Percentiles rank a stretch among this genome's conserved stretches.
Conservation (phyloP, 371 early-diverging fungal species). For the Phascolomyces articulosus region DNA sequence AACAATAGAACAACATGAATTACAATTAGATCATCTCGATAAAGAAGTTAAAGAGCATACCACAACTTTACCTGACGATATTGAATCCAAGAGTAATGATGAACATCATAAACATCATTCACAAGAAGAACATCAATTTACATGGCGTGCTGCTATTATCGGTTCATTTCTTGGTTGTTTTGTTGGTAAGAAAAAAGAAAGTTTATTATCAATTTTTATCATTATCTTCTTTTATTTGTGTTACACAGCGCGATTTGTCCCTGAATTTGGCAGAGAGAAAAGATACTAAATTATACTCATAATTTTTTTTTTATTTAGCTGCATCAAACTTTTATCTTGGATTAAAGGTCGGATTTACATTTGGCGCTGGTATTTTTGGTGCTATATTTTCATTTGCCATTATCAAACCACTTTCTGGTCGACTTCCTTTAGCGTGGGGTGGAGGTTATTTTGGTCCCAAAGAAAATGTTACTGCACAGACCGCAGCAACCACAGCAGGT, state of each 20-base stretch:
- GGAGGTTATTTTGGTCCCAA: slow-evolving; percentile 71
- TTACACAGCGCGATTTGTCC: neutral
- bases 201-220: neutral
- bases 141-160: slow-evolving; percentile 55
- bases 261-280: no score
- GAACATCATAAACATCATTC: neutral
- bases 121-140: slow-evolving; percentile 27
- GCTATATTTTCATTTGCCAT: slow-evolving; percentile 73
- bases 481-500: slow-evolving; percentile 73
- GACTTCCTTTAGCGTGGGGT: slow-evolving; percentile 46
- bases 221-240: neutral
- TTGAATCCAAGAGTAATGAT: neutral
- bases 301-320: slow-evolving; percentile 35
- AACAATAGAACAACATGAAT: neutral
- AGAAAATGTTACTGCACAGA: slow-evolving; percentile 70
- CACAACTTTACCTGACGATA: neutral
- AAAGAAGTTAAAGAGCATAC: neutral
- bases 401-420: slow-evolving; percentile 57
- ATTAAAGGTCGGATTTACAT: slow-evolving; percentile 73
- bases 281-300: no score
- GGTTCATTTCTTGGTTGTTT: slow-evolving; percentile 60
- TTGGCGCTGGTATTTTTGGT: slow-evolving; percentile 74
- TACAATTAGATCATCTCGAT: neutral
- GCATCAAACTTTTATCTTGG: slow-evolving; percentile 79
- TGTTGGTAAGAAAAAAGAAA: no score